phyloP scores from a whole-genome alignment of 768 basidiomycete species.

The Phylloporus sp. region DNA sequence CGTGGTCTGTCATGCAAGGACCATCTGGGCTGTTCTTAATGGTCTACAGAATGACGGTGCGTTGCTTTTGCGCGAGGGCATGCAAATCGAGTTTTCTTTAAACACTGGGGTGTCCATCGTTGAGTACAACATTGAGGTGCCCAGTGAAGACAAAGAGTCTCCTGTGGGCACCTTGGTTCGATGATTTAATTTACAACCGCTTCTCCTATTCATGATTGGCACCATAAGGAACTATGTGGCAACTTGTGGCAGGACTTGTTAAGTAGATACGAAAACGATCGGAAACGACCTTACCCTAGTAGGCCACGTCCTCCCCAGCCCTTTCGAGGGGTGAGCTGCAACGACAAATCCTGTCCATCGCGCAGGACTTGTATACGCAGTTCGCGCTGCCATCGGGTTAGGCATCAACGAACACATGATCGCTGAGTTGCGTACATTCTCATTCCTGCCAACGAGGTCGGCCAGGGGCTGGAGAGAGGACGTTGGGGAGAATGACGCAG shows the following conservation, averaged over 20 bases:
- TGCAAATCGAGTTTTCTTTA: constrained; percentile 12
- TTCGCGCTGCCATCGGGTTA: constrained; percentile 42
- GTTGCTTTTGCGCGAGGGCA: constrained; percentile 32
- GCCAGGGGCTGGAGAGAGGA: constrained; percentile 67
- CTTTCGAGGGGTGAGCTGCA: constrained; percentile 63
- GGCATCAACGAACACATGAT: not conserved
- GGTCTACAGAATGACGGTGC: constrained; percentile 40
- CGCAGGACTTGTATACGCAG: constrained; percentile 59
- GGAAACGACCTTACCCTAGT: constrained; percentile 58
- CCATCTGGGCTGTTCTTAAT: constrained; percentile 45
- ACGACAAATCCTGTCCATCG: constrained; percentile 37
- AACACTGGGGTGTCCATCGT: constrained; percentile 44
- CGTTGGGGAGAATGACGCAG: constrained; percentile 47
- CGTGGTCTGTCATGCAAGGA: constrained; percentile 37
- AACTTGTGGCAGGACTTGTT: constrained; percentile 35
- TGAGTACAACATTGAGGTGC: constrained; percentile 44
- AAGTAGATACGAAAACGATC: not conserved
- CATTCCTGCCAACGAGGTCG: constrained; percentile 66
- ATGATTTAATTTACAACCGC: not conserved
- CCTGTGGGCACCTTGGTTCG: constrained; percentile 38
- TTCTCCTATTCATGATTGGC: constrained; percentile 1
- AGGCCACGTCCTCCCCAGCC: constrained; percentile 88
- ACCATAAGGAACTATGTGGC: constrained; percentile 57
- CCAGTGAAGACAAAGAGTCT: constrained; percentile 1
- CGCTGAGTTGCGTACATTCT: constrained; percentile 56